Evolutionary conservation across 2,329 filamentous ascomycete genomes (phyloP).

Genomic region (Penicillium sp.): DNA sequence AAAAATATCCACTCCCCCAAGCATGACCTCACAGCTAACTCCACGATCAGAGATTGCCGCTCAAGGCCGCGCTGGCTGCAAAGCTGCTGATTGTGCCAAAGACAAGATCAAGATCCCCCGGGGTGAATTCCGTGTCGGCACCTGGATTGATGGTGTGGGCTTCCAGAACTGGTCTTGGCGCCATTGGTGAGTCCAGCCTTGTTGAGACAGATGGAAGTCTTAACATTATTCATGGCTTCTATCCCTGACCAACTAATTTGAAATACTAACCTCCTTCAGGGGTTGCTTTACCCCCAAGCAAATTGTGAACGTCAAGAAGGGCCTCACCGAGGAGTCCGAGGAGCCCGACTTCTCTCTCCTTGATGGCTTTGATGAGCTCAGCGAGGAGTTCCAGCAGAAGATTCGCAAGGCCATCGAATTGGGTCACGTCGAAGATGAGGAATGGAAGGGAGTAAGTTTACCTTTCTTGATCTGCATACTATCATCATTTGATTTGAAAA

Average conservation of each 20-base stretch:
- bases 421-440: conserved; percentile 78
- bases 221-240: not conserved
- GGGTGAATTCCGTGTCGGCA: conserved; percentile 74
- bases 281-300: conserved; percentile 81
- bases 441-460: conserved; percentile 78
- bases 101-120: conserved; percentile 69
- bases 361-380: conserved; percentile 78
- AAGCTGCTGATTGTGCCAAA: conserved; percentile 71
- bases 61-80: conserved; percentile 71
- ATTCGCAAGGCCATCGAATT: conserved; percentile 68
- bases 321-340: conserved; percentile 35
- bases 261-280: conserved; percentile 51
- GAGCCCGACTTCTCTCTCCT: conserved; percentile 63
- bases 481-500: not conserved
- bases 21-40: conserved; percentile 11
- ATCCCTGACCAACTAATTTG: not conserved
- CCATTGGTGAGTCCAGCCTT: conserved; percentile 70
- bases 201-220: not conserved
- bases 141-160: conserved; percentile 62
- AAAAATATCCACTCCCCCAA: too few relatives aligned
- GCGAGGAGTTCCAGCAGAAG: conserved; percentile 68
- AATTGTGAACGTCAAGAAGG: conserved; percentile 58
- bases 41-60: conserved; percentile 62
- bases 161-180: conserved; percentile 72
- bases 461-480: not conserved